Evolutionary conservation across 306 rosid species (phyloP).

Genomic region (Elaeagnus macrophylla): DNA sequence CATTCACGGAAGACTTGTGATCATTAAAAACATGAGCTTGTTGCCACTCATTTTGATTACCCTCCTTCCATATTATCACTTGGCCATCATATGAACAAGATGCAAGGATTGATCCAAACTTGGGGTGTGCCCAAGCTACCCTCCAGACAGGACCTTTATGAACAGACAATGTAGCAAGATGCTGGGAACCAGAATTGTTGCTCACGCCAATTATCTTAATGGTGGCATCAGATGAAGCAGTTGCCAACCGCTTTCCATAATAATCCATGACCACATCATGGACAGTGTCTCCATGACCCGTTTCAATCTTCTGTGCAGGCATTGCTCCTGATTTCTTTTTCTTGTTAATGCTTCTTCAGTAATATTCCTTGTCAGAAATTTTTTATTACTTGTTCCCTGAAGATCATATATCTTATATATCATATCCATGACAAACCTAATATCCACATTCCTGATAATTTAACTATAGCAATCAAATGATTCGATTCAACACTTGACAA

Average conservation of each 20-base stretch:
- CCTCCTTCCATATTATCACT: constrained; percentile 86
- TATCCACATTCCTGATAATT: background rate
- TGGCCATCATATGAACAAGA: constrained; percentile 82
- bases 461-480: no score
- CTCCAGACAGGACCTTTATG: constrained; percentile 92
- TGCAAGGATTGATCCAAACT: constrained; percentile 78
- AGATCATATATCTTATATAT: constrained; percentile 1
- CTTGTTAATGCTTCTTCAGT: background rate
- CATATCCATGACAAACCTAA: background rate
- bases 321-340: constrained; percentile 23
- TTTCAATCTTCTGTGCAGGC: constrained; percentile 84
- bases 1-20: constrained; percentile 82
- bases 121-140: constrained; percentile 93
- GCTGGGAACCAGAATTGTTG: constrained; percentile 56
- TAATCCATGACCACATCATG: constrained; percentile 89
- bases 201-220: constrained; percentile 73
- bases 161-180: constrained; percentile 67
- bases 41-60: constrained; percentile 74
- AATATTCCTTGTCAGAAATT: background rate
- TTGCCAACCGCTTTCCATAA: constrained; percentile 79
- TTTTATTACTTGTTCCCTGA: background rate
- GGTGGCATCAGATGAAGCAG: constrained; percentile 79
- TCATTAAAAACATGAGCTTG: constrained; percentile 73
- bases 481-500: no score
- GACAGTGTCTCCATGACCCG: constrained; percentile 70